A percentile compares a stretch with the other conserved stretches of the same genome.
Conservation (phyloP, 192 early-diverging fungal genomes). For the Linnemannia hyalina region DNA sequence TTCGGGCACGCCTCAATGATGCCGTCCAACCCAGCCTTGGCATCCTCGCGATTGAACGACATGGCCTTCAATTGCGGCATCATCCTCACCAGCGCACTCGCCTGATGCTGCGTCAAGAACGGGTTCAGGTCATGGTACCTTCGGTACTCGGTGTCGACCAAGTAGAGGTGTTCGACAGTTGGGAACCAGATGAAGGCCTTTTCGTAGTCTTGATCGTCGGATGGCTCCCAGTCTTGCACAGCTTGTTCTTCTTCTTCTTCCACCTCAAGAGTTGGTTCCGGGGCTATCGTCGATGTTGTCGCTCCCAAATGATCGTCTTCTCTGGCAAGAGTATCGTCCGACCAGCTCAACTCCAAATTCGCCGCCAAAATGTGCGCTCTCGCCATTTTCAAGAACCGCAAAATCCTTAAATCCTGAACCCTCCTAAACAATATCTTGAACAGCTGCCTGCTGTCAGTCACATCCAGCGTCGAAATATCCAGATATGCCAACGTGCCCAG, state of each 20-base stretch:
- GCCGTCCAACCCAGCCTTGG: background rate
- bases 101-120: slow-evolving; percentile 12
- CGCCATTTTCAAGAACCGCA: slow-evolving; percentile 10
- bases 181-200: slow-evolving; percentile 20
- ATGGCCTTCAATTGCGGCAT: slow-evolving; percentile 30
- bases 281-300: background rate
- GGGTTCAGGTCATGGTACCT: background rate
- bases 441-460: background rate
- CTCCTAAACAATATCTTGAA: slow-evolving; percentile 14
- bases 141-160: background rate
- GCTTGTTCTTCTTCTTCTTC: background rate
- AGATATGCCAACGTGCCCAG: slow-evolving; percentile 7
- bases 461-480: slow-evolving; percentile 14
- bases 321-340: slow-evolving; percentile 1
- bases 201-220: background rate
- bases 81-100: slow-evolving; percentile 15
- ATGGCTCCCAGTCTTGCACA: background rate
- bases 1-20: background rate
- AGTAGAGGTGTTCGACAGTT: slow-evolving; percentile 9
- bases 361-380: slow-evolving; percentile 7
- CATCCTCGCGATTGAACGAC: slow-evolving; percentile 9
- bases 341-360: slow-evolving; percentile 18
- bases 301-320: background rate
- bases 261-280: background rate
- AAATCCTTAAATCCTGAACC: slow-evolving; percentile 6